Base-by-base conservation (phyloP, 139 green algal species). In the Diplosphaera chodatii region DNA sequence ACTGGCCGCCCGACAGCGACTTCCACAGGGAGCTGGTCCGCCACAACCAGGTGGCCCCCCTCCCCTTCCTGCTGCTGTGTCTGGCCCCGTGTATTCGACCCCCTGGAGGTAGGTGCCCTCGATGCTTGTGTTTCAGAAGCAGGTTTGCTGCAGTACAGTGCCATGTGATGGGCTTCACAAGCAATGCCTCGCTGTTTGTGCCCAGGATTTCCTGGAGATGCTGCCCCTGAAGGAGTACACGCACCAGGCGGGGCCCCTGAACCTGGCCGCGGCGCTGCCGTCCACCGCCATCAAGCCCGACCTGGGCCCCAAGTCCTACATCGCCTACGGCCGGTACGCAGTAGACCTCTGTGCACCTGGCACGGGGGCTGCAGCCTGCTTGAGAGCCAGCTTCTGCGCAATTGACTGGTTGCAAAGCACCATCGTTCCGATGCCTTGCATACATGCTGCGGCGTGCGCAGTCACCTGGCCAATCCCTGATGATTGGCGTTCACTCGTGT, bases 301-400 rank as follows among this genome's bases (percentile, higher is more conserved):
- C 68, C 77, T 92, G 34, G 87, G 87, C 0, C 87, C 87, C 40
- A 92, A 92, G 75, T 83, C 79, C 25, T 90, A 87, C 80, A 90
- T 89, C 37, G 84, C 84, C 31, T 86, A 56, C 41, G 84, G 80
- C 29, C 68, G 73, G 75, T 79, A 41, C 21, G 63, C 55, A 27
- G 10, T 29, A n/a, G n/a, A n/a, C n/a, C n/a, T n/a, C 37, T 48
- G 37, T 10, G 10, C 10, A 20, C 37, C 10, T 48, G 37, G 10
- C 8, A 48, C 37, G 6, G 37, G 8, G 10, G 37, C 37, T 48
- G 37, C 37, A n/a, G n/a, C n/a, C n/a, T n/a, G n/a, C n/a, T n/a
- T n/a, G n/a, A n/a, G n/a, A n/a, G n/a, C n/a, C n/a, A n/a, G n/a
- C n/a, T n/a, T n/a, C n/a, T n/a, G n/a, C n/a, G n/a, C n/a, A n/a